A percentile compares a stretch with the other conserved stretches of the same genome.
Evolutionary conservation across 1,284 basidiomycete species (phyloP).

Genomic region (Sporisorium scitamineum): DNA sequence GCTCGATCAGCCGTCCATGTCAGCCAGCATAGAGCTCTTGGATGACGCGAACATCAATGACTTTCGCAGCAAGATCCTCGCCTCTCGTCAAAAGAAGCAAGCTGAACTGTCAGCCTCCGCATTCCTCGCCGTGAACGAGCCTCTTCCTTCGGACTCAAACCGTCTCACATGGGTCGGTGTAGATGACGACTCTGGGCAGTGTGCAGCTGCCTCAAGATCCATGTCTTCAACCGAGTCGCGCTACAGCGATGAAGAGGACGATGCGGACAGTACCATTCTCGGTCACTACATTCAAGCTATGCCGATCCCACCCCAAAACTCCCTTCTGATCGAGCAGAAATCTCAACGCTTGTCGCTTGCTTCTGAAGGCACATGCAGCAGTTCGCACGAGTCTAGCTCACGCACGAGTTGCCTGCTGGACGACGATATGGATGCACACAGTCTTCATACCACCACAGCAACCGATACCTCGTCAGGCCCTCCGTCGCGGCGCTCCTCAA

Average conservation of each 20-base stretch:
- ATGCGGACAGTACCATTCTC: conserved; percentile 36
- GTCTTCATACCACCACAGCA: conserved; percentile 17
- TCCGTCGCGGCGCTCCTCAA: conserved; percentile 9
- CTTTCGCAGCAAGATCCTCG: conserved; percentile 12
- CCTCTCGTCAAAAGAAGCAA: conserved; percentile 23
- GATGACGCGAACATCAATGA: conserved; percentile 1
- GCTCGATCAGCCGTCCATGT: not conserved
- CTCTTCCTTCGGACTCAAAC: not conserved
- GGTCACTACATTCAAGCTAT: conserved; percentile 24
- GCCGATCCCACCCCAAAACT: conserved; percentile 17
- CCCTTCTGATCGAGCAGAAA: not conserved
- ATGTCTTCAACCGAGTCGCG: not conserved
- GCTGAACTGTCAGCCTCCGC: conserved; percentile 5
- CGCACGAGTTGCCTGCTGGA: conserved; percentile 8
- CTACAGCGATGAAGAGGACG: conserved; percentile 25
- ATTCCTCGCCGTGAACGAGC: not conserved
- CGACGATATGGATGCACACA: conserved; percentile 25
- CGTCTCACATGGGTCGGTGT: conserved; percentile 37
- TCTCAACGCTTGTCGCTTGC: conserved; percentile 12
- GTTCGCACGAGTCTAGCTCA: conserved; percentile 25
- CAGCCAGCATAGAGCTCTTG: conserved; percentile 1
- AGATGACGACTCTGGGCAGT: conserved; percentile 1
- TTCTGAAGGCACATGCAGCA: conserved; percentile 16
- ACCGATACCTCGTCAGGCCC: conserved; percentile 17
- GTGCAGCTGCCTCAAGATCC: not conserved